phyloP scores from a whole-genome alignment of 208 protist genomes.

The Lotmaria passim region DNA sequence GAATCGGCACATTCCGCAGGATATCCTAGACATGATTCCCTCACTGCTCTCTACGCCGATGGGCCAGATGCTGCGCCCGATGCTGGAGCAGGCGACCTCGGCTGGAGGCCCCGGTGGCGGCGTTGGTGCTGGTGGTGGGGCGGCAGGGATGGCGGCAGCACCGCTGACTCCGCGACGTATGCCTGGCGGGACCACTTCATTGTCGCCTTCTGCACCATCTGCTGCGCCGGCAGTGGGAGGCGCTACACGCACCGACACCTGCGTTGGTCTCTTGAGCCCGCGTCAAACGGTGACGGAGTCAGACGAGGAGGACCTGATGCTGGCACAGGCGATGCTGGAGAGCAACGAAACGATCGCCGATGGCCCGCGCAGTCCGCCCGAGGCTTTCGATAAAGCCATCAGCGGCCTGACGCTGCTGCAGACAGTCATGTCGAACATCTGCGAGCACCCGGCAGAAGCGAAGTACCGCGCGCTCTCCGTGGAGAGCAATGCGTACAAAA shows the following conservation, averaged over 20 bases:
- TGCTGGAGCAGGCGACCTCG: conserved; percentile 75
- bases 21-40: conserved; percentile 82
- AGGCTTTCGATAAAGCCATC: conserved; percentile 50
- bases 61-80: conserved; percentile 77
- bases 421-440: conserved; percentile 54
- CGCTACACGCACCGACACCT: conserved; percentile 5
- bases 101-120: conserved; percentile 7
- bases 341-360: conserved; percentile 66
- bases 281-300: conserved; percentile 43
- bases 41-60: conserved; percentile 80
- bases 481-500: conserved; percentile 62
- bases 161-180: background rate
- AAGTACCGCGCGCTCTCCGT: conserved; percentile 71
- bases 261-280: conserved; percentile 37
- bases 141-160: background rate
- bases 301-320: conserved; percentile 69
- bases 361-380: conserved; percentile 28
- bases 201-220: background rate
- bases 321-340: conserved; percentile 66
- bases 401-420: conserved; percentile 48
- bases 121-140: background rate
- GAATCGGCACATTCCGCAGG: conserved; percentile 53
- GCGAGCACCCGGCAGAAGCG: conserved; percentile 50
- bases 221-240: background rate
- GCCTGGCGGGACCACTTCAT: background rate